phyloP scores from a whole-genome alignment of 2,329 filamentous ascomycete genomes.

The Aureobasidium zeae region DNA sequence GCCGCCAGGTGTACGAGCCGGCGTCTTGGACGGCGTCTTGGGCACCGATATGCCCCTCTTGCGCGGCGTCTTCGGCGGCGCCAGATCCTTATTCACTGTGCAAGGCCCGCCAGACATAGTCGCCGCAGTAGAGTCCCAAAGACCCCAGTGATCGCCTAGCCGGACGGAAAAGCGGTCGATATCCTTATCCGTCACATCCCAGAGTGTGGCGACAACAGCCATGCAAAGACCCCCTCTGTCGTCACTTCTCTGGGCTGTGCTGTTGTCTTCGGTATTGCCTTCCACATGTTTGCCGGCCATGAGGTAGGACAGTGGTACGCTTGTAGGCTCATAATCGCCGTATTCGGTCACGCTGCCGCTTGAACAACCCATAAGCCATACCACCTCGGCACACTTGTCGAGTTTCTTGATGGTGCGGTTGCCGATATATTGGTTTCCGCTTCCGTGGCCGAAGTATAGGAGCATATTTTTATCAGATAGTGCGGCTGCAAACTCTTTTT shows the following conservation, averaged over 20 bases:
- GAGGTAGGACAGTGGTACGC: conserved; percentile 85
- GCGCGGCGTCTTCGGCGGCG: conserved; percentile 25
- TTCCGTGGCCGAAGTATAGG: conserved; percentile 94
- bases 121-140: conserved; percentile 36
- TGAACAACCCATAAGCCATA: conserved; percentile 90
- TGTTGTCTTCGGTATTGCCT: not conserved
- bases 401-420: conserved; percentile 72
- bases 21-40: conserved; percentile 27
- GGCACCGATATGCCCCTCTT: conserved; percentile 20
- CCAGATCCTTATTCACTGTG: conserved; percentile 25
- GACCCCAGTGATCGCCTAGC: conserved; percentile 77
- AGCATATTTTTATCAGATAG: conserved; percentile 62
- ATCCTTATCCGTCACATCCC: conserved; percentile 97
- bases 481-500: conserved; percentile 63
- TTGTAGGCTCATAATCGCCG: conserved; percentile 83
- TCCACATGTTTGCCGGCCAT: conserved; percentile 55
- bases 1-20: conserved; percentile 25
- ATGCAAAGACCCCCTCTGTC: conserved; percentile 33
- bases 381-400: conserved; percentile 32
- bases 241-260: not conserved
- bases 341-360: conserved; percentile 71
- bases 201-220: conserved; percentile 83
- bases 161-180: conserved; percentile 84
- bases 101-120: no score
- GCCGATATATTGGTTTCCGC: conserved; percentile 87